Evolutionary conservation across 2,329 filamentous ascomycete genomes (phyloP).

Genomic region (Samsoniella hepiali): DNA sequence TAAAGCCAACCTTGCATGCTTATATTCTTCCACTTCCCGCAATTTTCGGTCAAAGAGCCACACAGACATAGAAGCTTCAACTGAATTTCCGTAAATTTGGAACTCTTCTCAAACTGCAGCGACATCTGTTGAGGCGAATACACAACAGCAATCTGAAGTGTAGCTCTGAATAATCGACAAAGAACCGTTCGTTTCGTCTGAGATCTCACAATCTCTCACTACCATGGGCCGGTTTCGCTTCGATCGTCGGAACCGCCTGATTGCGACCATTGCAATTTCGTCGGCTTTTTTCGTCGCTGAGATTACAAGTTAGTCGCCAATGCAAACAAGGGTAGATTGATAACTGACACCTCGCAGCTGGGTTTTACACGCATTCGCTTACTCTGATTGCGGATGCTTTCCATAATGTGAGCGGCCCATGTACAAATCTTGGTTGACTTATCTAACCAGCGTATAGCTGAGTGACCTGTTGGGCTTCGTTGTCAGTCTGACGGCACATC

Average conservation of each 20-base stretch:
- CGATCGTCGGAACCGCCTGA: conserved; percentile 43
- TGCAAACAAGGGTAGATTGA: not conserved
- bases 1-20: not conserved
- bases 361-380: conserved; percentile 67
- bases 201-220: not conserved
- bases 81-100: not conserved
- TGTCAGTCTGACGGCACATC: conserved; percentile 62
- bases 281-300: conserved; percentile 51
- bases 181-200: not conserved
- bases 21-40: not conserved
- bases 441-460: conserved; percentile 42
- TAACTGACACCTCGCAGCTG: conserved; percentile 41
- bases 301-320: conserved; percentile 39
- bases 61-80: not conserved
- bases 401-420: conserved; percentile 58
- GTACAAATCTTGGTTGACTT: not conserved
- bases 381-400: conserved; percentile 75
- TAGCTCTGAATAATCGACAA: not conserved
- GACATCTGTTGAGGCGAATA: not conserved
- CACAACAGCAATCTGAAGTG: not conserved
- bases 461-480: conserved; percentile 69
- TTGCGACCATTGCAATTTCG: conserved; percentile 47
- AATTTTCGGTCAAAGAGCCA: not conserved
- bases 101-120: not conserved
- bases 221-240: conserved; percentile 25